These are phyloP conservation scores for Hanseniaspora gamundiae DNA, from an alignment of 1,139 yeast genomes.

Conservation along the genomic window DNA sequence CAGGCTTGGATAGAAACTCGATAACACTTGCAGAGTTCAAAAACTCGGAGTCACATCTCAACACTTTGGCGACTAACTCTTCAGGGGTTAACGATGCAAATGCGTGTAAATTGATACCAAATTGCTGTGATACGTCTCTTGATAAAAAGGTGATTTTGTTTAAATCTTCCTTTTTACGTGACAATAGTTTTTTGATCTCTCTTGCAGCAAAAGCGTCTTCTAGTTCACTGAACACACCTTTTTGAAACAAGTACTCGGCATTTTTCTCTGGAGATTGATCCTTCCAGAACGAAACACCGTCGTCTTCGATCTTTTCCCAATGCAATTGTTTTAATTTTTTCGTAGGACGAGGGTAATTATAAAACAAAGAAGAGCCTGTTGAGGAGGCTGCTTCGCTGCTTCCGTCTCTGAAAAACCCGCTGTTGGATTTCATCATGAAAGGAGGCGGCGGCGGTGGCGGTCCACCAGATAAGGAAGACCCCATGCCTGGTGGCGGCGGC, in stretches of 20 bases:
- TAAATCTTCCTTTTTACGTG: constrained; percentile 32
- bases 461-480: constrained; percentile 11
- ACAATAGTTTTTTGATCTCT: constrained; percentile 45
- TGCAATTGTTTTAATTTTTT: constrained; percentile 69
- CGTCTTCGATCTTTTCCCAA: constrained; percentile 66
- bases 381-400: constrained; percentile 25
- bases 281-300: constrained; percentile 60
- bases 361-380: constrained; percentile 33
- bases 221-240: constrained; percentile 64
- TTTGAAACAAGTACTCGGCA: constrained; percentile 49
- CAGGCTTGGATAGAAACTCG: constrained; percentile 62
- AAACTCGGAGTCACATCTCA: constrained; percentile 51
- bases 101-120: constrained; percentile 63
- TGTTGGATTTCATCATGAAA: constrained; percentile 17
- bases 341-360: constrained; percentile 60
- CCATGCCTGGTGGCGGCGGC: constrained; percentile 19
- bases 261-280: constrained; percentile 34
- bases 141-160: constrained; percentile 50
- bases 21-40: constrained; percentile 47
- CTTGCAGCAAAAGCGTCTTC: constrained; percentile 71
- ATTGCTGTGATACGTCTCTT: constrained; percentile 65
- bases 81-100: constrained; percentile 42
- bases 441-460: constrained; percentile 26
- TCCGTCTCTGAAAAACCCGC: constrained; percentile 31
- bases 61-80: constrained; percentile 44